A percentile compares a stretch with the other conserved stretches of the same genome.
Evolutionary conservation across 352 stramenopile genomes (phyloP).

Genomic region (Globisporangium parvum): DNA sequence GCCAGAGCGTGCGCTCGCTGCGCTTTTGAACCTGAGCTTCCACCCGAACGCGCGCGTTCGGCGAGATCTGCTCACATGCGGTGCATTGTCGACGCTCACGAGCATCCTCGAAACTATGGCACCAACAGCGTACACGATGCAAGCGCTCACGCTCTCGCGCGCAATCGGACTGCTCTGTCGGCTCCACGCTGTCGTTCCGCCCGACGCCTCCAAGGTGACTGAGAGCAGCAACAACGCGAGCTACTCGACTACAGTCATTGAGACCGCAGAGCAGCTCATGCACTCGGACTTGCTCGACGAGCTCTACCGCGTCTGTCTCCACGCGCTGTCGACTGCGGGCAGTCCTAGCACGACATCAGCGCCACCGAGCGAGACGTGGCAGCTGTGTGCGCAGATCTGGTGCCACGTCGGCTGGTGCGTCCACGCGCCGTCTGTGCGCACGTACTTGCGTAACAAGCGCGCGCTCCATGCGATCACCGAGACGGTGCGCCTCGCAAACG

Average conservation of each 20-base stretch:
- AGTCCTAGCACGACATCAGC: not conserved
- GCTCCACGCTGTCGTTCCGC: constrained; percentile 25
- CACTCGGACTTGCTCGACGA: constrained; percentile 16
- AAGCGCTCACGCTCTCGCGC: constrained; percentile 34
- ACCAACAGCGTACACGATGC: constrained; percentile 8
- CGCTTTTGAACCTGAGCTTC: constrained; percentile 65
- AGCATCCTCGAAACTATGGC: constrained; percentile 17
- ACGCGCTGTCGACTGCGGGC: constrained; percentile 12
- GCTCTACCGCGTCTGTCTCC: constrained; percentile 27
- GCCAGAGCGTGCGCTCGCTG: constrained; percentile 41
- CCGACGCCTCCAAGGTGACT: not conserved
- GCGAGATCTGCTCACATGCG: constrained; percentile 23
- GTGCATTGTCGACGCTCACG: constrained; percentile 13
- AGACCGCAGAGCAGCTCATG: constrained; percentile 11
- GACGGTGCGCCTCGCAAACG: constrained; percentile 30
- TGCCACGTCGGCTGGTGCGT: constrained; percentile 67
- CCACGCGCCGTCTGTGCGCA: constrained; percentile 19
- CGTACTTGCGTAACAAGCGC: constrained; percentile 32
- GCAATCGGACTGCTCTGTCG: constrained; percentile 54
- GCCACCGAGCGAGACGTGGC: constrained; percentile 28
- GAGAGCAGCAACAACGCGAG: not conserved
- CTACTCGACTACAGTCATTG: too few species aligned
- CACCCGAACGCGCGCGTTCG: constrained; percentile 26
- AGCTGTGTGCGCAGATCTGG: constrained; percentile 61
- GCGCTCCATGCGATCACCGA: constrained; percentile 31